Evolutionary conservation across 352 stramenopile species (phyloP).

Genomic region (Thraustotheca clavata): DNA sequence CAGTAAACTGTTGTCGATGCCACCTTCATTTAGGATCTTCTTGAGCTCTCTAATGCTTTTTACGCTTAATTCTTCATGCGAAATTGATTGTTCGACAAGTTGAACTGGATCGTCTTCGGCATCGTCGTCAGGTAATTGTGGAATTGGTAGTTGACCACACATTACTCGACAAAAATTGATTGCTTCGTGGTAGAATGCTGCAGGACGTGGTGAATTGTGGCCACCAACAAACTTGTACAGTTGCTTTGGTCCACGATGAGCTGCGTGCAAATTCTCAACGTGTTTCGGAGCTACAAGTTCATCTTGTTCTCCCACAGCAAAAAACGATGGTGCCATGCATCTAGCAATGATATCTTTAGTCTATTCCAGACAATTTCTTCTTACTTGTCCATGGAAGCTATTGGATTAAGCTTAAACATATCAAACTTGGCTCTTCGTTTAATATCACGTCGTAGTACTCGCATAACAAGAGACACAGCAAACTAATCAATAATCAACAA

Average conservation of each 20-base stretch:
- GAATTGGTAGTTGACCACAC: constrained; percentile 58
- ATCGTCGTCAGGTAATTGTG: constrained; percentile 29
- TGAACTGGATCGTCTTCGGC: constrained; percentile 24
- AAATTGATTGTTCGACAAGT: constrained; percentile 40
- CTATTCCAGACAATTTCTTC: background rate
- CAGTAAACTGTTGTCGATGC: constrained; percentile 46
- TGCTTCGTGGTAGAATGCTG: constrained; percentile 69
- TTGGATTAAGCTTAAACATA: constrained; percentile 82
- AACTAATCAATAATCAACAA: constrained; percentile 9
- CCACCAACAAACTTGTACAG: constrained; percentile 70
- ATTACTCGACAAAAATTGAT: constrained; percentile 75
- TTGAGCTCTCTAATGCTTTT: constrained; percentile 81
- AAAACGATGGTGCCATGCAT: constrained; percentile 58
- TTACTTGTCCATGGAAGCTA: constrained; percentile 61
- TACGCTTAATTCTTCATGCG: constrained; percentile 51
- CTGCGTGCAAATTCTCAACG: constrained; percentile 57
- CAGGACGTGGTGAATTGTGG: constrained; percentile 68
- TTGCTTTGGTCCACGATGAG: constrained; percentile 70
- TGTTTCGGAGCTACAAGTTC: constrained; percentile 73
- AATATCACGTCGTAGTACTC: constrained; percentile 67
- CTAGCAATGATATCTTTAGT: constrained; percentile 18
- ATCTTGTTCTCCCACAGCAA: constrained; percentile 64
- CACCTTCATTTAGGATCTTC: constrained; percentile 50
- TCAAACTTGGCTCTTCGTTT: constrained; percentile 78
- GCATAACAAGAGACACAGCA: constrained; percentile 74